A percentile compares a stretch with the other conserved stretches of the same genome.
Conservation (phyloP, 2,329 filamentous ascomycete species). For the Colletotrichum scovillei region DNA sequence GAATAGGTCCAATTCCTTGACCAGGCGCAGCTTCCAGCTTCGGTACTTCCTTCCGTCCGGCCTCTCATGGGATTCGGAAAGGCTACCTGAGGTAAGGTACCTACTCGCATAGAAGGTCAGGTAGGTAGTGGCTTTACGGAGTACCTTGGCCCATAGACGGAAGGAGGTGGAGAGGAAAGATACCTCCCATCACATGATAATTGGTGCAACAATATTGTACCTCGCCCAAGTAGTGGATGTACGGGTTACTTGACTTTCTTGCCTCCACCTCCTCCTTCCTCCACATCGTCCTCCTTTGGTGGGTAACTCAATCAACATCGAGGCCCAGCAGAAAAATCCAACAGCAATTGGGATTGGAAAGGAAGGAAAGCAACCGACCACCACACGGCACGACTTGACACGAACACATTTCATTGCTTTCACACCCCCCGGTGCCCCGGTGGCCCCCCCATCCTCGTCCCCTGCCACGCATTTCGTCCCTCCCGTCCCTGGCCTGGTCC, state of each 20-base stretch:
- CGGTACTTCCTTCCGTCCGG: background rate
- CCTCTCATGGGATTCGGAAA: background rate
- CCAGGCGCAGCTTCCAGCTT: background rate
- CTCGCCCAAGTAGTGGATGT: background rate
- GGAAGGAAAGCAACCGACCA: background rate
- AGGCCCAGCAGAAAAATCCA: slow-evolving; percentile 25
- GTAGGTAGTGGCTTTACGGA: background rate
- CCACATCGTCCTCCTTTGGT: slow-evolving; percentile 1
- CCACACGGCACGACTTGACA: background rate
- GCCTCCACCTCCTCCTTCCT: slow-evolving; percentile 6
- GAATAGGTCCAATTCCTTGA: background rate
- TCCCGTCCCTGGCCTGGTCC: slow-evolving; percentile 14
- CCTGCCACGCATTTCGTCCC: slow-evolving; percentile 20
- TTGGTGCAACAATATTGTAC: background rate
- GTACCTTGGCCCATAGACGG: background rate
- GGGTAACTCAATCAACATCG: slow-evolving; percentile 20
- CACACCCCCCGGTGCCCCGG: background rate
- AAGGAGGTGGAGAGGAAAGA: background rate
- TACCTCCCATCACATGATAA: background rate
- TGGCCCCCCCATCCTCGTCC: background rate
- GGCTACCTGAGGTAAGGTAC: background rate
- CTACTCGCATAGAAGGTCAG: too few species aligned
- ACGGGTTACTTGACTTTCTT: background rate
- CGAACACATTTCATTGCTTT: background rate
- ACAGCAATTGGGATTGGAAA: slow-evolving; percentile 13